These are phyloP conservation scores for Russula olivacea DNA, from an alignment of 768 basidiomycete genomes.

Conservation along the genomic window DNA sequence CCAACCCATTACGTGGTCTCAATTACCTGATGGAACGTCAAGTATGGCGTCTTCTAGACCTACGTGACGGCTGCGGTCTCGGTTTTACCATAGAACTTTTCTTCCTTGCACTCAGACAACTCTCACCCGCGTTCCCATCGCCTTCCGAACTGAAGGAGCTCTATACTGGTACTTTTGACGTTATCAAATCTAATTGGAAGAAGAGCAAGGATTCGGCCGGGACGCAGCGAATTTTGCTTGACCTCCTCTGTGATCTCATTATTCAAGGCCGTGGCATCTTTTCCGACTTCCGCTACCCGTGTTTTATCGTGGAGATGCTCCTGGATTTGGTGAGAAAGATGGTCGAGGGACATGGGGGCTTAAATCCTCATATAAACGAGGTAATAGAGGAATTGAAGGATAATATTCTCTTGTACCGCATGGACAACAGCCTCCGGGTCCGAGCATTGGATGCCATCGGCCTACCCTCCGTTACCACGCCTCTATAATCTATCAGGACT, in stretches of 20 bases:
- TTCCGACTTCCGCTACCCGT: neutral
- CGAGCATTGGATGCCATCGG: too few species aligned
- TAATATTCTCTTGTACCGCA: neutral
- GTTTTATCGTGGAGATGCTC: neutral
- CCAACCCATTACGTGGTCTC: neutral
- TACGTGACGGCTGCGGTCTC: conserved; percentile 2
- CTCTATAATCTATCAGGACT: too few species aligned
- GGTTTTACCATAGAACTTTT: conserved; percentile 5
- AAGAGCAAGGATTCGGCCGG: neutral
- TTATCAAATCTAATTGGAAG: neutral
- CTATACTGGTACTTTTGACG: neutral
- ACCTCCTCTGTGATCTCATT: conserved; percentile 9
- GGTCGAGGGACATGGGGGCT: neutral
- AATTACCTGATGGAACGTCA: conserved; percentile 1
- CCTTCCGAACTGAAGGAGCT: neutral
- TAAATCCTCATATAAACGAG: neutral
- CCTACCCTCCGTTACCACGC: too few species aligned
- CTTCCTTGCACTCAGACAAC: conserved; percentile 9
- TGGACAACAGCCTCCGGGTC: neutral
- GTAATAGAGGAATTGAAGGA: neutral
- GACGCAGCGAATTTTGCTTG: conserved; percentile 1
- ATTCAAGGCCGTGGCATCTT: neutral
- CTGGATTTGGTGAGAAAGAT: neutral
- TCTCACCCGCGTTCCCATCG: neutral
- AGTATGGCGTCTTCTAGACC: conserved; percentile 2